phyloP scores from a whole-genome alignment of 2,329 filamentous ascomycete species.

The Alternaria metachromatica region DNA sequence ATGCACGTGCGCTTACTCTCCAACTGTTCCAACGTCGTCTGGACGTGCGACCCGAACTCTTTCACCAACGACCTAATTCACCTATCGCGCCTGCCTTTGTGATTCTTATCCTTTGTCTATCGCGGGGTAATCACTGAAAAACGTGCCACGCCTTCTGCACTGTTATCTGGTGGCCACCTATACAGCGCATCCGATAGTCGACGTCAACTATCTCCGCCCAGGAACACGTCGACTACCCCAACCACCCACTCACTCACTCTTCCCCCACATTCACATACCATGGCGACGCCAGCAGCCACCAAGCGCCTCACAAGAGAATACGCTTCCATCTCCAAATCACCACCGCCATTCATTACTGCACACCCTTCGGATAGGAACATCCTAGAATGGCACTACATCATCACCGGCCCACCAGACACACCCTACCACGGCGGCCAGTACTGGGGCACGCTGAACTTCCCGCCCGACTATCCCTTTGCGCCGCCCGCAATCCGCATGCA shows the following conservation, averaged over 20 bases:
- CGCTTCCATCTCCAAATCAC: conserved; percentile 71
- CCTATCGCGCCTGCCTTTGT: neutral
- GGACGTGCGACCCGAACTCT: neutral
- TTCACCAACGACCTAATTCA: neutral
- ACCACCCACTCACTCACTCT: neutral
- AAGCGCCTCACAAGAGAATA: conserved; percentile 67
- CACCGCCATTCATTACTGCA: conserved; percentile 85
- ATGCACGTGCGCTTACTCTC: conserved; percentile 22
- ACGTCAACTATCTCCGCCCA: conserved; percentile 2
- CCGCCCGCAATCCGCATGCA: conserved; percentile 99
- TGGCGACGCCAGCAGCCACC: conserved; percentile 51
- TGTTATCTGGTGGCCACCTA: conserved; percentile 8
- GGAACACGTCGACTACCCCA: conserved; percentile 3
- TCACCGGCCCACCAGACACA: conserved; percentile 91
- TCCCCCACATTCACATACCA: conserved; percentile 21
- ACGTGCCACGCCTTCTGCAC: neutral
- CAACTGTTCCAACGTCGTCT: neutral
- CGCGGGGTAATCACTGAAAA: neutral
- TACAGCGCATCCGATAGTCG: neutral
- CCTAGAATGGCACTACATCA: conserved; percentile 94
- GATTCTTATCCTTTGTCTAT: neutral
- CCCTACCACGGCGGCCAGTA: conserved; percentile 96
- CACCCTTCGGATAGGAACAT: conserved; percentile 92
- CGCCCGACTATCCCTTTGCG: conserved; percentile 94
- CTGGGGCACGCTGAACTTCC: conserved; percentile 96